These are phyloP conservation scores for Boletellus deceptivus DNA, from an alignment of 1,284 basidiomycete genomes.

Conservation along the genomic window DNA sequence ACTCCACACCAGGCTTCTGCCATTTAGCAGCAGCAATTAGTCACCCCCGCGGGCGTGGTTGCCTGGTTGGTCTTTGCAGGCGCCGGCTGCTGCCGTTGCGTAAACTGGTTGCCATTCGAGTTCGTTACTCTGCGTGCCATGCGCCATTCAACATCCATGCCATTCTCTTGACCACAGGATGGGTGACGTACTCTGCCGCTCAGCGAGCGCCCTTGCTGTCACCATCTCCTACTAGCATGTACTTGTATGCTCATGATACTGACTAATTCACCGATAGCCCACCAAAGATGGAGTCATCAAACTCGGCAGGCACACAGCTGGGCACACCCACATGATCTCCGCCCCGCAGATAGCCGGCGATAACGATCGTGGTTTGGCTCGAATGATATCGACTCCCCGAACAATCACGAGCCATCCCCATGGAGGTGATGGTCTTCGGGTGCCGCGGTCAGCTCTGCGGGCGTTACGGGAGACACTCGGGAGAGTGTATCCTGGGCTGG, in stretches of 20 bases:
- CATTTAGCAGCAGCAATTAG: no score
- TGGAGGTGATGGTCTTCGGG: conserved; percentile 48
- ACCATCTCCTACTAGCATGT: no score
- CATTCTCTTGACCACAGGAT: no score
- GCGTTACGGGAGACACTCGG: conserved; percentile 52
- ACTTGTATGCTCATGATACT: not conserved
- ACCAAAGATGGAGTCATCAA: conserved; percentile 71
- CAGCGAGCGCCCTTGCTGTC: no score
- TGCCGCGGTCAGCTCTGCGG: conserved; percentile 56
- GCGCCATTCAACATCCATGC: no score
- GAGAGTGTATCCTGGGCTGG: conserved; percentile 72
- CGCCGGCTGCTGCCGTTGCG: no score
- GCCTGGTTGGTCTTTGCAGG: no score
- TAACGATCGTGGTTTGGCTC: conserved; percentile 10
- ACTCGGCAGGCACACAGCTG: conserved; percentile 66
- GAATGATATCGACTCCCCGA: conserved; percentile 60
- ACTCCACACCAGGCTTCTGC: no score
- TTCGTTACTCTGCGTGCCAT: no score
- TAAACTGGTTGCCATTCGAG: no score
- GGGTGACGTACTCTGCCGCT: no score
- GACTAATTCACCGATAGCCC: conserved; percentile 46
- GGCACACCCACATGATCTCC: conserved; percentile 52
- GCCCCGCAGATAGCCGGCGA: conserved; percentile 1
- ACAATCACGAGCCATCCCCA: conserved; percentile 56
- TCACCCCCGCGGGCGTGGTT: no score